A percentile compares a stretch with the other conserved stretches of the same genome.
These are phyloP conservation scores for Leptosphaerulina australis DNA, from an alignment of 2,329 filamentous ascomycete species.

Conservation along the genomic window DNA sequence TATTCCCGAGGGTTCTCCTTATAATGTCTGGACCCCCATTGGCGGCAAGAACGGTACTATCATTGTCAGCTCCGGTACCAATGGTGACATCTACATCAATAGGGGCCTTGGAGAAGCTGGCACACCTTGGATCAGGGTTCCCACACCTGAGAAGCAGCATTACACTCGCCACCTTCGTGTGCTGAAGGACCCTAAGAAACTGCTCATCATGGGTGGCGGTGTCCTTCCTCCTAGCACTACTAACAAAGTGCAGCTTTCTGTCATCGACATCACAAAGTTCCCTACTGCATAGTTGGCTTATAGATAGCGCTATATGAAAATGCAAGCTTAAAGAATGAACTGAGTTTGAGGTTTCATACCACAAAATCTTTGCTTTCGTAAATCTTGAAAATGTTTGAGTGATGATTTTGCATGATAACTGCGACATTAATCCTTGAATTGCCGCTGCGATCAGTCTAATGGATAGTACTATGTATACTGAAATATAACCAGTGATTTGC, in stretches of 20 bases:
- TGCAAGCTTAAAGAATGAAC: not conserved
- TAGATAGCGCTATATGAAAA: not conserved
- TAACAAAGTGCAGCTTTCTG: conserved; percentile 41
- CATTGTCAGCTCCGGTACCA: conserved; percentile 53
- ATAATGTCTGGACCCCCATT: conserved; percentile 59
- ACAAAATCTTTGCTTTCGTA: too few relatives aligned
- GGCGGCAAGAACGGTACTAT: conserved; percentile 58
- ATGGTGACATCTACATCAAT: conserved; percentile 56
- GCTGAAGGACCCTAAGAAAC: conserved; percentile 47
- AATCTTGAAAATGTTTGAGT: too few relatives aligned
- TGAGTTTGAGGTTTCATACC: too few relatives aligned
- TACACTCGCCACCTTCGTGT: conserved; percentile 58
- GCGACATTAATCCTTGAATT: too few relatives aligned
- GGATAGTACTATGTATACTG: too few relatives aligned
- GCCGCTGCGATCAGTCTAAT: too few relatives aligned
- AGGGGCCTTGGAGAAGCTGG: conserved; percentile 51
- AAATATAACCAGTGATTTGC: too few relatives aligned
- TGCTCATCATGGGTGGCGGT: conserved; percentile 53
- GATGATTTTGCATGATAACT: too few relatives aligned
- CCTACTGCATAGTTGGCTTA: conserved; percentile 3
- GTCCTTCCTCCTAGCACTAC: conserved; percentile 41
- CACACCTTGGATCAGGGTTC: conserved; percentile 53
- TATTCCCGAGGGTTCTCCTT: conserved; percentile 55
- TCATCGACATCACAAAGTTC: conserved; percentile 38
- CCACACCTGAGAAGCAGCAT: conserved; percentile 48